Base-by-base conservation (phyloP, 768 basidiomycete genomes). In the Candolleomyces efflorescens region DNA sequence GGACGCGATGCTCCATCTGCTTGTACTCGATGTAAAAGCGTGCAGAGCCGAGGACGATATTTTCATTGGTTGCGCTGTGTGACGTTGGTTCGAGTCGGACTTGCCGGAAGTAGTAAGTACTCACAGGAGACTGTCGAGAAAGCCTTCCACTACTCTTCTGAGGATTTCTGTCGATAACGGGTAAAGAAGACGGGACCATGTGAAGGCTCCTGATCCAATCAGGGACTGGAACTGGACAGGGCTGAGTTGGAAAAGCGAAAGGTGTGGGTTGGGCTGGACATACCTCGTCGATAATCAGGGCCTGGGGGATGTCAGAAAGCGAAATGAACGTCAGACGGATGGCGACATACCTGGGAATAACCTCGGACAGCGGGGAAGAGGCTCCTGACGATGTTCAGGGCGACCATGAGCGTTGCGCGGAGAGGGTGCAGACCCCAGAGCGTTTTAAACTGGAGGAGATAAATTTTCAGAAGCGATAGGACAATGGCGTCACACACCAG, bases 231-330 rank as follows among this genome's bases (percentile, higher is more conserved):
- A 72, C 90, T 92, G 66, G 46, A 59, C 57, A 51, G 59, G 58
- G 37, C 44, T 57, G 60, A 38, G 63, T 59, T 62, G 59, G 56
- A 64, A 53, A 58, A 54, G 53, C 36, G 55, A 63, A 54, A 39
- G 59, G 36, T 24, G 62, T 60, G 53, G 62, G 51, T 60, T 60
- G 54, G 52, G 41, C 56, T 36, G 22, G 53, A 56, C 85, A 36
- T 54, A 87, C 90, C 82, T 93, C 89, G 72, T 93, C 86, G 62
- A 92, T 84, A 63, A 92, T 89, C 69, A 90, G 72, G 54, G 90
- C 90, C 78, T 83, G 63, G 56, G 69, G 55, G 53, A 66, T 62
- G 64, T 68, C 61, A 63, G 54, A 56, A n/a, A 36, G 52, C 54
- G 58, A 53, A 53, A 43, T 51, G 53, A 2, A 46, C 12, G 41